Percentiles rank a stretch among this genome's conserved stretches.
phyloP scores from a whole-genome alignment of 2,329 filamentous ascomycete genomes.

The Monosporascus sp. region DNA sequence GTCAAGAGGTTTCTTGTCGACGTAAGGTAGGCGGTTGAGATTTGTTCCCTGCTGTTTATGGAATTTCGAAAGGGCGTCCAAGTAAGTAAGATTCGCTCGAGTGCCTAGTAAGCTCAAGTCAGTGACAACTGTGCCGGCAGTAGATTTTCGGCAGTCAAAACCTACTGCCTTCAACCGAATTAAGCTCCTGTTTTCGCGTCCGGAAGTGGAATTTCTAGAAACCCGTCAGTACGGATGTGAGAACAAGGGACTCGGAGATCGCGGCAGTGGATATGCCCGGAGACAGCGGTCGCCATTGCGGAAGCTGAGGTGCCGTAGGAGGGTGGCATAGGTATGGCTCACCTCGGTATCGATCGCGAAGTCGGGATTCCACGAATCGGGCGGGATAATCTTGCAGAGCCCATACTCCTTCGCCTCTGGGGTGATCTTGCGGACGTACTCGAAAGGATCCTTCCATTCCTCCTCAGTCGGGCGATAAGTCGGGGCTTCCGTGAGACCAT shows the following conservation, averaged over 20 bases:
- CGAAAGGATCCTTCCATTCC: slow-evolving; percentile 90
- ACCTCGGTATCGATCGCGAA: slow-evolving; percentile 98
- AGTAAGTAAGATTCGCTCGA: slow-evolving; percentile 89
- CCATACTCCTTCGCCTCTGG: slow-evolving; percentile 83
- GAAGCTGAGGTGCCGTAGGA: not conserved
- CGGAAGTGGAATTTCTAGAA: slow-evolving; percentile 89
- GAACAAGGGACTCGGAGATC: not conserved
- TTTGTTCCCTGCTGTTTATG: slow-evolving; percentile 96
- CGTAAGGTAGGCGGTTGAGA: slow-evolving; percentile 87
- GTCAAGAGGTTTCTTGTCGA: slow-evolving; percentile 95
- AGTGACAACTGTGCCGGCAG: slow-evolving; percentile 1
- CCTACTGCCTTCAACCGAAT: slow-evolving; percentile 96
- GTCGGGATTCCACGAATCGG: slow-evolving; percentile 86
- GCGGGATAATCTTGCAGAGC: slow-evolving; percentile 92
- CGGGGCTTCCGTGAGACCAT: slow-evolving; percentile 83
- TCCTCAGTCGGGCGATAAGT: slow-evolving; percentile 87
- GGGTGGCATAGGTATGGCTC: slow-evolving; percentile 24
- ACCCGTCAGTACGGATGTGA: slow-evolving; percentile 7
- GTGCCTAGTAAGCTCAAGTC: slow-evolving; percentile 55
- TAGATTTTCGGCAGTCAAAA: slow-evolving; percentile 16
- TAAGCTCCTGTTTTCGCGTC: slow-evolving; percentile 92
- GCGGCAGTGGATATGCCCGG: not conserved
- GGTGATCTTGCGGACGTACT: slow-evolving; percentile 87
- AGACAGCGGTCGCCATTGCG: not conserved
- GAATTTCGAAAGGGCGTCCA: slow-evolving; percentile 91